phyloP scores from a whole-genome alignment of 2,329 filamentous ascomycete genomes.

The Chaetothyriales sp. region DNA sequence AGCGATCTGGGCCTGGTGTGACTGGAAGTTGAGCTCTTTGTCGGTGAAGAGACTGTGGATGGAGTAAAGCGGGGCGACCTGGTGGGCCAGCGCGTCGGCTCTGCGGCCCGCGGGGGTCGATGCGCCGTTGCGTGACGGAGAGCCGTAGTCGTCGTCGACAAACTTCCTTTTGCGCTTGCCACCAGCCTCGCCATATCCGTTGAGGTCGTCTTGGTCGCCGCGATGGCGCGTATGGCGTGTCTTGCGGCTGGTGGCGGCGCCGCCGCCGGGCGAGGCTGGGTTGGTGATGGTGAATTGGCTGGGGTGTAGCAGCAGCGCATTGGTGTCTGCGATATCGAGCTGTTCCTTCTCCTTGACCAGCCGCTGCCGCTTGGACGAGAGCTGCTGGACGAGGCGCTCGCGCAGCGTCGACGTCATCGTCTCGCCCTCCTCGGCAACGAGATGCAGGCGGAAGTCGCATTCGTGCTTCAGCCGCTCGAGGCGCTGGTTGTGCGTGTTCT shows the following conservation, averaged over 20 bases:
- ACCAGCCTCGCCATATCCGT: constrained; percentile 32
- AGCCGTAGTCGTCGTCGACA: constrained; percentile 45
- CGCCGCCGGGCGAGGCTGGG: constrained; percentile 49
- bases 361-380: constrained; percentile 43
- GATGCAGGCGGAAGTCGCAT: constrained; percentile 46
- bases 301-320: constrained; percentile 50
- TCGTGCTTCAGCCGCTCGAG: constrained; percentile 43
- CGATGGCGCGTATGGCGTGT: constrained; percentile 48
- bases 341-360: constrained; percentile 54
- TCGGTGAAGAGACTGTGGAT: constrained; percentile 54
- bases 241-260: constrained; percentile 47
- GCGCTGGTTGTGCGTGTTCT: constrained; percentile 46
- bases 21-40: constrained; percentile 50
- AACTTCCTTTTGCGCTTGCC: constrained; percentile 47
- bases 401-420: constrained; percentile 46
- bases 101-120: constrained; percentile 39
- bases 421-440: constrained; percentile 50
- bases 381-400: constrained; percentile 45
- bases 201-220: constrained; percentile 38
- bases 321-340: constrained; percentile 52
- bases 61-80: constrained; percentile 47
- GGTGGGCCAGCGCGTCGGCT: constrained; percentile 39
- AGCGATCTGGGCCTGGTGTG: constrained; percentile 47
- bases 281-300: constrained; percentile 54
- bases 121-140: constrained; percentile 39